Conservation (phyloP, 352 stramenopile species). For the Phytophthora capsici region DNA sequence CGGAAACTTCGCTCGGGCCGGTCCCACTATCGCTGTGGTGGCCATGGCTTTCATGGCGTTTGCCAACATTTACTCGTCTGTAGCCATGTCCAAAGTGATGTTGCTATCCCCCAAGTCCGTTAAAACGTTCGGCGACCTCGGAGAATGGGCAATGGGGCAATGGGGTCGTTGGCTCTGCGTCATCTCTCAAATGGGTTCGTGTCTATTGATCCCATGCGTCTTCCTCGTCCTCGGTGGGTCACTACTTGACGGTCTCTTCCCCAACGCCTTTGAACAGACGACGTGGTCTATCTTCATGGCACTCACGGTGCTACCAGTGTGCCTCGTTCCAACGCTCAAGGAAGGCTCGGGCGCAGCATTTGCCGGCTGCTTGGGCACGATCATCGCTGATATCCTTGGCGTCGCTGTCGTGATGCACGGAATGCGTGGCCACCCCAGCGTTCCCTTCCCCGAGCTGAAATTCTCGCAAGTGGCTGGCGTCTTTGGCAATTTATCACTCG, state of each 20-base stretch:
- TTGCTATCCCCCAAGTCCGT: slow-evolving; percentile 37
- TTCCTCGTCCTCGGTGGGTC: slow-evolving; percentile 58
- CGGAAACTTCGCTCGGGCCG: slow-evolving; percentile 25
- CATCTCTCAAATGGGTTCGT: slow-evolving; percentile 49
- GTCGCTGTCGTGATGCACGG: slow-evolving; percentile 45
- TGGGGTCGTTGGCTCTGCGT: slow-evolving; percentile 47
- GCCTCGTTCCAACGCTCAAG: slow-evolving; percentile 55
- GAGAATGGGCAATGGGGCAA: slow-evolving; percentile 54
- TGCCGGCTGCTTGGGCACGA: slow-evolving; percentile 50
- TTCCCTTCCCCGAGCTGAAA: slow-evolving; percentile 40
- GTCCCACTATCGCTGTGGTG: slow-evolving; percentile 22
- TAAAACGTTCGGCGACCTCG: slow-evolving; percentile 58
- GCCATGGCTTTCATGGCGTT: slow-evolving; percentile 35
- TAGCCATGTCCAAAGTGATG: slow-evolving; percentile 36
- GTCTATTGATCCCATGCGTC: slow-evolving; percentile 48
- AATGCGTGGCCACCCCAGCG: slow-evolving; percentile 42
- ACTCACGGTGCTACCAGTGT: slow-evolving; percentile 44
- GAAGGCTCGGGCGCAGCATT: slow-evolving; percentile 48
- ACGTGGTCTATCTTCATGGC: slow-evolving; percentile 60
- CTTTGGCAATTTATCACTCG: slow-evolving; percentile 63
- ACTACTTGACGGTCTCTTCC: slow-evolving; percentile 54
- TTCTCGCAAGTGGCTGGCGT: slow-evolving; percentile 46
- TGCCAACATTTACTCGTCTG: slow-evolving; percentile 33
- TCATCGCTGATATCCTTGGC: slow-evolving; percentile 50
- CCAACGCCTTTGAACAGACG: slow-evolving; percentile 40